Evolutionary conservation across 2,329 filamentous ascomycete species (phyloP), one percentile per base, ranked within the genome.

Genomic region (Penicillium sp.): DNA sequence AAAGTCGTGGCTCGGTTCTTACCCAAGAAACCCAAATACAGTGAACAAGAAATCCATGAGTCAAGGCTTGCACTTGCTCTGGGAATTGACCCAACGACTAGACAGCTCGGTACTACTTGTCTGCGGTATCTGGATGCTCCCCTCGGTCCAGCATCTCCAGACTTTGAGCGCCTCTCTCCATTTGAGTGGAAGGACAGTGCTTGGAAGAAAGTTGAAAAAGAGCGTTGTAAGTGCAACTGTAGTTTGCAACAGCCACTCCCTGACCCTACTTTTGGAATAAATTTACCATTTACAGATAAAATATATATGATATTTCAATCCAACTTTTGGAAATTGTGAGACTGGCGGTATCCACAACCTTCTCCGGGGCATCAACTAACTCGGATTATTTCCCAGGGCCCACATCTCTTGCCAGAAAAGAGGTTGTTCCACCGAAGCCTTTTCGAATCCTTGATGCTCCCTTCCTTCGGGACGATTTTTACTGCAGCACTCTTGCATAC

Each of bases 381-480:
- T 25, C 44, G 44, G 19, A 7, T 43, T 17, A 36, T 63, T 69
- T 58, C 53, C 35, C 58, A 70, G 73, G 69, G 62, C 57, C 64
- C 21, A 63, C 47, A 35, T 48, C 55, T 35, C 50, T 25, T 49
- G 41, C 60, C 29, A 69, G 55, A 59, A 43, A 61, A 69, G 56
- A 78, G 82, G 74, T 79, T 36, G 79, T 94, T 42, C 89, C 91
- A 38, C 81, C 83, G 8, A 83, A 89, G 19, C 90, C 92, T 6
- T 96, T 96, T 77, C 90, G 89, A 77, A 89, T 97, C 7, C 82
- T 99, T 6, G 91, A 97, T 76, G 93, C 93, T 9, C 92, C 93
- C 3, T 85, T 86, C 51, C 80, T 97, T n/a, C 86, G 91, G 56
- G 92, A 97, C 68, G 93, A 99, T 74, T 99, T 93, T 73, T 99